Base-by-base conservation (phyloP, 805 yeast genomes). In the Kodamaea kakaduensis region DNA sequence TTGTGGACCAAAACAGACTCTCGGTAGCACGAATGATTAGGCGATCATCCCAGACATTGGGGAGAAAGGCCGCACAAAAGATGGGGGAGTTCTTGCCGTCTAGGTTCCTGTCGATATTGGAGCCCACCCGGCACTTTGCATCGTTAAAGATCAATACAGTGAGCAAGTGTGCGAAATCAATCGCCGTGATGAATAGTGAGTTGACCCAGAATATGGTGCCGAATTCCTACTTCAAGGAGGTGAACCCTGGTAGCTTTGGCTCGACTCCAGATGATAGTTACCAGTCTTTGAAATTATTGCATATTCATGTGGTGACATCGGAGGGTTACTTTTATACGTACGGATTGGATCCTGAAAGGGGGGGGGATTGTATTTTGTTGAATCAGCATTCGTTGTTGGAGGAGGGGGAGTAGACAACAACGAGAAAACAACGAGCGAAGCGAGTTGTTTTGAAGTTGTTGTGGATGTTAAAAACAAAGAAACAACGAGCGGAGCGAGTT, bases 61-160 rank as follows among this genome's bases (percentile, higher is more conserved):
- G 90, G 0, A 64, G 89, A 32, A 77, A 76, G 43, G 93, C 93
- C 1, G 96, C 95, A 0, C 94, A 82, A 48, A 82, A 79, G 34
- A 80, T 88, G 74, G 96, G 95, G 0, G 85, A 85, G n/a, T 82
- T 81, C 42, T 67, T 89, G 15, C 96, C 96, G 2, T 69, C 79
- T 9, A 77, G 84, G 36, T 78, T 89, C 25, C 77, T 86, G 8
- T 84, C 95, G 2, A 80, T 89, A 39, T 64, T 89, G 48, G 96
- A 89, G 51, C 94, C 96, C 9, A 77, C 84, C 15, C 72, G 98
- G 43, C 96, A 89, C 52, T 93, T 86, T 69, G 97, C 97, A 0
- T 84, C 79, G 34, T 69, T 90, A 45, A 88, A 85, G 54, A 71
- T 90, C 14, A 61, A 54, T 29, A 51, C 64, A n/a, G 41, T 52